Base-by-base conservation (phyloP, 495 filamentous ascomycete genomes). In the Amniculicola lignicola region DNA sequence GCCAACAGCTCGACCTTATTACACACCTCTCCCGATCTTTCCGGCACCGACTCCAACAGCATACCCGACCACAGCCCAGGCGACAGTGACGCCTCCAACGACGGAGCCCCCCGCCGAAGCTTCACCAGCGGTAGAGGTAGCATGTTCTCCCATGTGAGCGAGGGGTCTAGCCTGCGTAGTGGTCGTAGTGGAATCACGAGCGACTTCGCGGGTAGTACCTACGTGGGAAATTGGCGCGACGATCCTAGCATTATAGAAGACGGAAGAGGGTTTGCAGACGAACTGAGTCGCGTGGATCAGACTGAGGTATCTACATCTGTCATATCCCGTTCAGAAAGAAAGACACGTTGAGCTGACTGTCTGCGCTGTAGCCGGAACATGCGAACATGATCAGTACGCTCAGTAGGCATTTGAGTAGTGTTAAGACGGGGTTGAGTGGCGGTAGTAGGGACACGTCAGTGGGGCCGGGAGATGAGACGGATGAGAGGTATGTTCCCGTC, bases 1-100 rank as follows among this genome's bases (percentile, higher is more conserved):
- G 89, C 87, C 4, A 77, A 72, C 24, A 74, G 74, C 2, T 72
- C 72, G 3, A 71, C 75, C 35, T 61, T 81, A 5, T 63, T 82
- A n/a, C 67, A 70, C 2, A 76, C 67, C 33, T 52, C 46, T 5
- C 56, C 56, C 66, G 53, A 65, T 25, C 49, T 62, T 11, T 62
- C 53, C 16, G 48, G 43, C 15, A 54, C 49, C 11, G 62, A 65
- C 37, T 51, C 37, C 4, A 64, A 57, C 24, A 50, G 39, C 12
- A 22, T 54, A 11, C 44, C 49, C 10, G 61, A 59, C 24, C 55
- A 51, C 25, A 51, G 43, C 14, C 61, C 61, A 6, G 41, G 41
- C 6, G 51, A 46, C 6, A 51, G 43, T 15, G 61, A 64, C 14
- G 53, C 46, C 10, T 51, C 43, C 18, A 54, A 51, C 12, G 61